Conservation (phyloP, 2,329 filamentous ascomycete species). For the Paraconiothyrium brasiliense region DNA sequence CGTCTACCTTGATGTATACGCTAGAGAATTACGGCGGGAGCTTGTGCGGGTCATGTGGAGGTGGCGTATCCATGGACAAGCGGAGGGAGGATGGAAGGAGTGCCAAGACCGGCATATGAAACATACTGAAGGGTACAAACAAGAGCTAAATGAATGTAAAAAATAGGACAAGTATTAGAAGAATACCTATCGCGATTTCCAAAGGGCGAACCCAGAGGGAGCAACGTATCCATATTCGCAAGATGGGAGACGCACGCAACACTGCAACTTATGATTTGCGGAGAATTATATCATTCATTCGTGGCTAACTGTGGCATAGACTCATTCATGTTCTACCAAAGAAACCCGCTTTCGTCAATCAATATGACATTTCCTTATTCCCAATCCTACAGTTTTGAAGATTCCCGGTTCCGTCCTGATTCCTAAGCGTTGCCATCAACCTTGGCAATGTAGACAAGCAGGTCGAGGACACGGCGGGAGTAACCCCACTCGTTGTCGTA, state of each 20-base stretch:
- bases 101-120: not conserved
- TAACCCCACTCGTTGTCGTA: slow-evolving; percentile 99
- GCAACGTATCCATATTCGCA: no score
- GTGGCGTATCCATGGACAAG: not conserved
- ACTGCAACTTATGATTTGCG: not conserved
- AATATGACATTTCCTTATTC: not conserved
- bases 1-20: not conserved
- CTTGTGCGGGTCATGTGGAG: not conserved
- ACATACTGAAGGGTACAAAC: no score
- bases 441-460: slow-evolving; percentile 58
- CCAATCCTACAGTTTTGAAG: slow-evolving; percentile 42
- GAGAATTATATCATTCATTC: slow-evolving; percentile 11
- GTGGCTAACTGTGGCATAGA: slow-evolving; percentile 13
- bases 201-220: no score
- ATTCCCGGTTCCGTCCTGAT: slow-evolving; percentile 49
- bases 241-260: not conserved
- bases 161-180: no score
- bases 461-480: slow-evolving; percentile 77
- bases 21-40: not conserved
- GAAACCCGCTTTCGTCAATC: slow-evolving; percentile 4
- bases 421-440: slow-evolving; percentile 55
- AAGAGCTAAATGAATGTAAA: no score
- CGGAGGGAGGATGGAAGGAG: not conserved
- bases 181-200: no score
- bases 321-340: slow-evolving; percentile 12